Evolutionary conservation across 1,139 yeast species (phyloP), one percentile per base, ranked within the genome.

Genomic region (Pichia sp.): DNA sequence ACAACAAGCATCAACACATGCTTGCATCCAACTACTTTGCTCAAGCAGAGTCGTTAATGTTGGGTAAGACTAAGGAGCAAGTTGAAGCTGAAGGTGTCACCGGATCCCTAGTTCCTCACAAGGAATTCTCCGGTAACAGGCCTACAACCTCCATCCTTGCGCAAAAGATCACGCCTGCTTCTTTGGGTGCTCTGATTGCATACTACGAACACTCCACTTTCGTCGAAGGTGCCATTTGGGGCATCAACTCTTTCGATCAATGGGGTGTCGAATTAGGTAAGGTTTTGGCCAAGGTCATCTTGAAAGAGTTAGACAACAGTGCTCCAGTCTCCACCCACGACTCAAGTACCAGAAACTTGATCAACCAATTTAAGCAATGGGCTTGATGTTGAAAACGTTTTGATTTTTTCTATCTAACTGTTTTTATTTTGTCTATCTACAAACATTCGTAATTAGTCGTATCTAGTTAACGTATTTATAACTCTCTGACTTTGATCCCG

Each of bases 261-360:
- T 93, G 98, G 96, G 99, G 99, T 74, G 99, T 93, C 66, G 99
- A 93, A 77, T 86, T 93, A 66, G 99, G 99, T 71, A 93, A 93
- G 78, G 95, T 87, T 51, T 82, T 93, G 69, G 99, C 99, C 68
- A 93, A 93, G 84, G 95, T 80, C 58, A 93, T 93, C 68, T 95
- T 95, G 63, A 79, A 80, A 65, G 96, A 93, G 75, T 83, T 93
- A 69, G 84, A 85, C 60, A 82, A 79, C 67, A 66, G 74, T 51
- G 69, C 71, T 47, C 73, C 75, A 48, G 84, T 87, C 54, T 66
- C 74, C 43, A 67, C 82, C 55, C 99, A 93, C 71, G 99, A 93
- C 69, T 84, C 85, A 42, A 87, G 96, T 50, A 93, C 99, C 65
- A 87, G 85, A 68, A 89, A 87, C 58, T 81, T 93, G 74, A 89